Evolutionary conservation across 202 grass and related monocot species (phyloP).

Genomic region (Digitaria exilis): DNA sequence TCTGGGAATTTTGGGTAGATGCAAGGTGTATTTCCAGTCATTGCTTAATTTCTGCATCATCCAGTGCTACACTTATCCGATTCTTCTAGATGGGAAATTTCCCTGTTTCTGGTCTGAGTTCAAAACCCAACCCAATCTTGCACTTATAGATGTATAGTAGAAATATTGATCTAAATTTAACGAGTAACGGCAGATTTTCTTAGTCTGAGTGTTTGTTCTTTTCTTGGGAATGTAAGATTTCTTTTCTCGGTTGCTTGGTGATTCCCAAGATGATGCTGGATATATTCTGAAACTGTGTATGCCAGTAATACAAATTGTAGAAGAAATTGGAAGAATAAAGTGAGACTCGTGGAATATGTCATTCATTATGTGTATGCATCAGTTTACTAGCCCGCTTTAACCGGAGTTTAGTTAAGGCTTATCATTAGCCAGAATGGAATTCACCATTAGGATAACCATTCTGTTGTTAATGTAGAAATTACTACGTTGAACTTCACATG

Average conservation of each 20-base stretch:
- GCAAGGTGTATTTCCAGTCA: neutral
- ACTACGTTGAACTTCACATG: neutral
- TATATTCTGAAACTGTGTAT: neutral
- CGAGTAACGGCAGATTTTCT: neutral
- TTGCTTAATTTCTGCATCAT: neutral
- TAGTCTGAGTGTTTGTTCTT: neutral
- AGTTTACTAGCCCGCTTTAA: neutral
- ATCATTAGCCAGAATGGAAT: neutral
- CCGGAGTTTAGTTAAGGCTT: neutral
- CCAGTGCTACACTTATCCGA: neutral
- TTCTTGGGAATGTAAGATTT: neutral
- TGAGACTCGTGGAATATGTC: neutral
- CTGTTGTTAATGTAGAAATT: neutral
- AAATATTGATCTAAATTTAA: neutral
- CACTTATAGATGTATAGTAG: neutral
- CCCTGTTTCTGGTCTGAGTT: neutral
- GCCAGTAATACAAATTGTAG: neutral
- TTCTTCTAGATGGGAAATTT: neutral
- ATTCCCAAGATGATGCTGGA: slow-evolving; percentile 3
- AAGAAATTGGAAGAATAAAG: neutral
- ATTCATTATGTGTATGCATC: neutral
- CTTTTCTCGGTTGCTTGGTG: slow-evolving; percentile 6
- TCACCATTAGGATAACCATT: neutral
- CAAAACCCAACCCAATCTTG: neutral
- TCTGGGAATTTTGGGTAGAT: neutral